These are phyloP conservation scores for Euclidium syriacum DNA, from an alignment of 345 rosid species.

Conservation along the genomic window DNA sequence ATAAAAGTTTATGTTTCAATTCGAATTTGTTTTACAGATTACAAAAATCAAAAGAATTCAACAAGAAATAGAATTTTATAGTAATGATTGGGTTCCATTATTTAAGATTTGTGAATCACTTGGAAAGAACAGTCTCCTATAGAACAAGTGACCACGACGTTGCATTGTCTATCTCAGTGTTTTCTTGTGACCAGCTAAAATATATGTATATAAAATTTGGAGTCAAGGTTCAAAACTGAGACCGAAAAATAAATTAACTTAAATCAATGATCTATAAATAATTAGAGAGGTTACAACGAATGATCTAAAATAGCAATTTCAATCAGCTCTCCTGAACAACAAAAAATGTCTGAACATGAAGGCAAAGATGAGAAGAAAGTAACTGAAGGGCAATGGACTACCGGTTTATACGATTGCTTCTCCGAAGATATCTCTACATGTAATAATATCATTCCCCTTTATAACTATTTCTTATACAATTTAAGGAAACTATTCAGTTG, in stretches of 20 bases:
- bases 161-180: neutral
- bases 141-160: constrained; percentile 23
- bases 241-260: constrained; percentile 3
- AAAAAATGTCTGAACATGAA: constrained; percentile 4
- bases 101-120: neutral
- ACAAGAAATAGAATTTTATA: neutral
- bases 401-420: constrained; percentile 48
- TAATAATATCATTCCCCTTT: constrained; percentile 16
- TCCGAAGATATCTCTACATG: constrained; percentile 45
- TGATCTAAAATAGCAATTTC: neutral
- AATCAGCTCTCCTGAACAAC: neutral
- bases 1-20: neutral
- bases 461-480: neutral
- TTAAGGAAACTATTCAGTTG: neutral
- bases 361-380: constrained; percentile 8
- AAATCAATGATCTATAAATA: neutral
- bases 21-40: neutral
- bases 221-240: constrained; percentile 17
- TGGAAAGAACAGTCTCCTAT: constrained; percentile 14
- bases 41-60: neutral
- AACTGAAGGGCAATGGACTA: constrained; percentile 48
- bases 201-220: neutral
- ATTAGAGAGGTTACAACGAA: neutral
- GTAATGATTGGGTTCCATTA: neutral
- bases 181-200: neutral